Evolutionary conservation across 83 land plant species (phyloP).

Genomic region (Larix sibirica): DNA sequence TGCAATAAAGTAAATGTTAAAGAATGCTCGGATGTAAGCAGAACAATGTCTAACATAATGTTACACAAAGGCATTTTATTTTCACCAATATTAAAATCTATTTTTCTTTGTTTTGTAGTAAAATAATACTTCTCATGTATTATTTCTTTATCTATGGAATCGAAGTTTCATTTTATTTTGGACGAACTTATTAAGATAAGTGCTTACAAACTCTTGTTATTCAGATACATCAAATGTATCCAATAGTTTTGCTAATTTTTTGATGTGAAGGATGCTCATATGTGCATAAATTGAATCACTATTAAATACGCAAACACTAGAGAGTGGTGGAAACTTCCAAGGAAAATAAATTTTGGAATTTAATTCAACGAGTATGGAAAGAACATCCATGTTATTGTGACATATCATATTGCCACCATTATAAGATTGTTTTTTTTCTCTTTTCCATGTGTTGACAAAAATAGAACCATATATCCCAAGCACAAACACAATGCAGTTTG

Average conservation of each 20-base stretch:
- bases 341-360: neutral
- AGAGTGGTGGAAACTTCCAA: neutral
- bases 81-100: too few relatives aligned
- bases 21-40: too few relatives aligned
- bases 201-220: too few relatives aligned
- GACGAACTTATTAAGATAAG: neutral
- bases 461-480: neutral
- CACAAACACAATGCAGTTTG: too few relatives aligned
- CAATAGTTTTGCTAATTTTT: too few relatives aligned
- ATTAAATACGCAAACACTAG: too few relatives aligned
- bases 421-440: neutral
- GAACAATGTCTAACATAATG: too few relatives aligned
- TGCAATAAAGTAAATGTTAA: too few relatives aligned
- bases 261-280: neutral
- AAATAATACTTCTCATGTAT: too few relatives aligned
- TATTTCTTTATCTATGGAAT: too few relatives aligned
- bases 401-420: too few relatives aligned
- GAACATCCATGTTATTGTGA: neutral
- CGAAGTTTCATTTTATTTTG: neutral
- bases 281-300: neutral
- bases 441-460: neutral
- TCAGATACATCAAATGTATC: neutral
- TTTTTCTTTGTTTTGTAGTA: neutral
- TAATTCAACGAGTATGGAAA: neutral
- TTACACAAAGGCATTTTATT: too few relatives aligned